Evolutionary conservation across 306 rosid species (phyloP).

Genomic region (Amphicarpaea edgeworthii): DNA sequence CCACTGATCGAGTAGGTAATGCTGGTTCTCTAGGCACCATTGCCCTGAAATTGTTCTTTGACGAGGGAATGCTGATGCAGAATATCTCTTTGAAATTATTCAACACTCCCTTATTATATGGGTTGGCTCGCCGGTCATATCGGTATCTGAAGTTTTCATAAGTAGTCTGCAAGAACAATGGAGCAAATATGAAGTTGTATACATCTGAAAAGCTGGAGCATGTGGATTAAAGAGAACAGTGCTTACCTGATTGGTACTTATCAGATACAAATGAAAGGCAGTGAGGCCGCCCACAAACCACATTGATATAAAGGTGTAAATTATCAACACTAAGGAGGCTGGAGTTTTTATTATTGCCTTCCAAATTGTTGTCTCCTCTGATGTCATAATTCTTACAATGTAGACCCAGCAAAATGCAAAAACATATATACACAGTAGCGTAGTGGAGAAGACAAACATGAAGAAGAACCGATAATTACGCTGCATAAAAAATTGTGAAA

Average conservation of each 20-base stretch:
- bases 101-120: slow-evolving; percentile 75
- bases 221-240: slow-evolving; percentile 23
- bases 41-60: slow-evolving; percentile 89
- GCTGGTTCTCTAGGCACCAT: slow-evolving; percentile 77
- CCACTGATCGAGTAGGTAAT: slow-evolving; percentile 71
- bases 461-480: slow-evolving; percentile 98
- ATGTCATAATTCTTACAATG: slow-evolving; percentile 75
- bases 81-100: slow-evolving; percentile 89
- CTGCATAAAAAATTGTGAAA: slow-evolving; percentile 65
- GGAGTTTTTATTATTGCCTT: slow-evolving; percentile 96
- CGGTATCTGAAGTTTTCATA: slow-evolving; percentile 95
- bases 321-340: slow-evolving; percentile 86
- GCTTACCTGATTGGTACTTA: slow-evolving; percentile 93
- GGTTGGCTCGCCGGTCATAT: slow-evolving; percentile 84
- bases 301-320: slow-evolving; percentile 94
- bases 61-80: slow-evolving; percentile 68
- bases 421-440: slow-evolving; percentile 91
- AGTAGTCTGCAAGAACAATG: slow-evolving; percentile 73
- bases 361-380: slow-evolving; percentile 80
- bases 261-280: slow-evolving; percentile 97
- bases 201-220: not conserved
- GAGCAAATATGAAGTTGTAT: slow-evolving; percentile 11
- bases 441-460: slow-evolving; percentile 97
- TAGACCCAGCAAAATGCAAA: slow-evolving; percentile 98
- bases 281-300: slow-evolving; percentile 99